Conservation (phyloP, 352 stramenopile genomes). For the Phytophthora pistaciae region DNA sequence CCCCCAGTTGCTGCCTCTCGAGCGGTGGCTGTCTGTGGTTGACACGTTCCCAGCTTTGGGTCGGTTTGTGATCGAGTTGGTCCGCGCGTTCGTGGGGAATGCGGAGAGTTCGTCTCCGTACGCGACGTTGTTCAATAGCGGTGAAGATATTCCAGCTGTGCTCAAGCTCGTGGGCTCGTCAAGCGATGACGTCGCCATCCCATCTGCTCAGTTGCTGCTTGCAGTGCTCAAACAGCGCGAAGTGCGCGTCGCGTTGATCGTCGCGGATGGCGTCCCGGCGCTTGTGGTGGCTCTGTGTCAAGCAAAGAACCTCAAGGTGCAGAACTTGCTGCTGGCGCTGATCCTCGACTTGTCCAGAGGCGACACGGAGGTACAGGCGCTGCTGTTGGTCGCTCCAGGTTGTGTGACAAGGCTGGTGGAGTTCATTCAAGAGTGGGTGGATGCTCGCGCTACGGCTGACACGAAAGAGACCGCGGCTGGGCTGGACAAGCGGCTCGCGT, state of each 20-base stretch:
- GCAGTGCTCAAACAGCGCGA: conserved; percentile 50
- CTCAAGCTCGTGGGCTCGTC: conserved; percentile 47
- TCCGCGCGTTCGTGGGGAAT: conserved; percentile 53
- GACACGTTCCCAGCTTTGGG: conserved; percentile 43
- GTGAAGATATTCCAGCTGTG: conserved; percentile 58
- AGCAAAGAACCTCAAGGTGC: conserved; percentile 41
- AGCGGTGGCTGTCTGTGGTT: conserved; percentile 53
- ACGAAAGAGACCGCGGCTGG: conserved; percentile 24
- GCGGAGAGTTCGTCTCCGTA: conserved; percentile 27
- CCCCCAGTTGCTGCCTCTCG: conserved; percentile 61
- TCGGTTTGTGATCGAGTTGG: conserved; percentile 60
- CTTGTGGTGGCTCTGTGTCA: conserved; percentile 57
- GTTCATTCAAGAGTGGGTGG: conserved; percentile 52
- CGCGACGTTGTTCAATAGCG: conserved; percentile 60
- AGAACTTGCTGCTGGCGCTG: conserved; percentile 59
- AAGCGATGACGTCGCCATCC: conserved; percentile 50
- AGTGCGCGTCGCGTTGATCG: conserved; percentile 70
- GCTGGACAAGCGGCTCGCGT: conserved; percentile 46
- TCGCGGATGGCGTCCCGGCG: conserved; percentile 75
- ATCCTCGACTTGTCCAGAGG: conserved; percentile 56
- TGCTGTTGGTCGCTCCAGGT: conserved; percentile 56
- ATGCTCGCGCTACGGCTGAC: conserved; percentile 6
- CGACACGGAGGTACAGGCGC: conserved; percentile 71
- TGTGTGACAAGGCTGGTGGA: conserved; percentile 54
- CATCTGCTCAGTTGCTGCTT: conserved; percentile 58